Evolutionary conservation across 371 early-diverging fungal genomes (phyloP).

Genomic region (Actinomortierella ambigua): DNA sequence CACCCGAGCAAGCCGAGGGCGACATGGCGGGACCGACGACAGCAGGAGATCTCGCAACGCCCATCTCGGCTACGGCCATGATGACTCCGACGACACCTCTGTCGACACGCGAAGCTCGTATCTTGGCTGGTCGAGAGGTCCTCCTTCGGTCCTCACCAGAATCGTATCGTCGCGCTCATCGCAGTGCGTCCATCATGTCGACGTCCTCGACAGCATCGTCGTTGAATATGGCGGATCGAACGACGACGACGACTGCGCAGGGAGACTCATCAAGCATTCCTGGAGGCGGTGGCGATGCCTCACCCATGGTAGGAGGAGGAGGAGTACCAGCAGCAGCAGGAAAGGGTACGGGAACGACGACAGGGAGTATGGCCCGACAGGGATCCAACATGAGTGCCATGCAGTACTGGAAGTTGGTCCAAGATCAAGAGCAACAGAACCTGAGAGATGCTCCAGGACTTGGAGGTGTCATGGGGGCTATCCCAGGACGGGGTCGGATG

Average conservation of each 20-base stretch:
- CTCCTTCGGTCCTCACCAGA: slow-evolving; percentile 20
- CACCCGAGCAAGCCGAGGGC: no score
- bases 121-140: slow-evolving; percentile 35
- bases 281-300: slow-evolving; percentile 8
- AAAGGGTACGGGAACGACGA: neutral
- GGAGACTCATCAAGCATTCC: neutral
- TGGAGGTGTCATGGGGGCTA: slow-evolving; percentile 18
- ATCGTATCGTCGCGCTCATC: neutral
- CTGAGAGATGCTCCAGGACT: neutral
- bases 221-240: neutral
- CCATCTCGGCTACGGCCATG: slow-evolving; percentile 12
- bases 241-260: neutral
- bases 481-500: slow-evolving; percentile 15
- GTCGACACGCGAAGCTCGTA: slow-evolving; percentile 22
- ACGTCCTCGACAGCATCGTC: slow-evolving; percentile 31
- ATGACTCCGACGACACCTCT: slow-evolving; percentile 32
- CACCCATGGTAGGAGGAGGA: slow-evolving; percentile 7
- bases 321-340: slow-evolving; percentile 10
- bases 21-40: no score
- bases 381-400: no score
- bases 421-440: slow-evolving; percentile 5
- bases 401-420: no score
- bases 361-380: no score
- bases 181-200: slow-evolving; percentile 1
- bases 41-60: neutral